Evolutionary conservation across 352 stramenopile species (phyloP).

Genomic region (Elongisporangium anandrum): DNA sequence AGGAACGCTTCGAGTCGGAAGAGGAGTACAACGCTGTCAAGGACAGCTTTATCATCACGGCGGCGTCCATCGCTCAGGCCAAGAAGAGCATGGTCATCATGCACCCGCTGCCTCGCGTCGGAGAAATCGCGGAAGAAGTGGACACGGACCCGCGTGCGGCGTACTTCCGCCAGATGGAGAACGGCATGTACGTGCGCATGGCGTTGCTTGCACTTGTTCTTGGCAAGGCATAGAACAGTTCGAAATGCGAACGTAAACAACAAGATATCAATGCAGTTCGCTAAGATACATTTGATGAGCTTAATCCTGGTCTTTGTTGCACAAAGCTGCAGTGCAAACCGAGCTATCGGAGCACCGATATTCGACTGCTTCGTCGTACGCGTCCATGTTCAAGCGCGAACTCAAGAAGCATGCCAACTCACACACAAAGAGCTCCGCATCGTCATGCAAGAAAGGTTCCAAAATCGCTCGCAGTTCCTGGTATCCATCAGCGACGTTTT

Average conservation of each 20-base stretch:
- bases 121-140: conserved; percentile 96
- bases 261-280: conserved; percentile 3
- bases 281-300: conserved; percentile 6
- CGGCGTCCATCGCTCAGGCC: conserved; percentile 63
- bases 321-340: conserved; percentile 33
- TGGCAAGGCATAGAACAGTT: conserved; percentile 54
- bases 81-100: conserved; percentile 95
- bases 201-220: conserved; percentile 94
- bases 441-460: conserved; percentile 61
- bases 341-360: conserved; percentile 50
- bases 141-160: conserved; percentile 94
- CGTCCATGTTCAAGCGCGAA: conserved; percentile 57
- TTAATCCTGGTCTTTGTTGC: conserved; percentile 13
- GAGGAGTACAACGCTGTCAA: conserved; percentile 96
- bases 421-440: conserved; percentile 46
- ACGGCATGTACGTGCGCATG: conserved; percentile 99
- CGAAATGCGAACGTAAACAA: conserved; percentile 13
- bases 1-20: conserved; percentile 94
- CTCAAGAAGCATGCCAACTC: conserved; percentile 64
- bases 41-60: conserved; percentile 80
- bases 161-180: conserved; percentile 97
- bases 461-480: conserved; percentile 42
- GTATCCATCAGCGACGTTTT: conserved; percentile 22
- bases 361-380: conserved; percentile 60
- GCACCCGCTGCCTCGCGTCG: conserved; percentile 97